Conservation (phyloP, 108 stramenopile species). For the Stephanodiscus minutulus region DNA sequence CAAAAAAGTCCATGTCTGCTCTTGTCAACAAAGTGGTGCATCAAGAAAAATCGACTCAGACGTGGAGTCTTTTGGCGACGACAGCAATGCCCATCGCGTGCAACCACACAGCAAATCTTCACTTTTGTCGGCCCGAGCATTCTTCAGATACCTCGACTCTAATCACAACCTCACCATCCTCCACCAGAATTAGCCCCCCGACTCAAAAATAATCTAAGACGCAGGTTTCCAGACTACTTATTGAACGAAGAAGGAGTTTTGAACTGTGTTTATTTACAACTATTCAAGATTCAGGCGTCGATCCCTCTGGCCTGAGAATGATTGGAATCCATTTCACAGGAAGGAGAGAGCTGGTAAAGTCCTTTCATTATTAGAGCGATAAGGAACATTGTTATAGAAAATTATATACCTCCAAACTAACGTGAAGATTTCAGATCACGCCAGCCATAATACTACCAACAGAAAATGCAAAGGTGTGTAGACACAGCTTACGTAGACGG, state of each 20-base stretch:
- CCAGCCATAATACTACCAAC: conserved; percentile 50
- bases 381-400: background rate
- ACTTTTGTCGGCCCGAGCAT: conserved; percentile 33
- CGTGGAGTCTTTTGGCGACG: conserved; percentile 1
- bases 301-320: conserved; percentile 8
- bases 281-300: conserved; percentile 2
- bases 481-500: conserved; percentile 52
- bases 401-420: background rate
- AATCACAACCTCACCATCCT: conserved; percentile 31
- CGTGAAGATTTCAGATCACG: background rate
- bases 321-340: conserved; percentile 10
- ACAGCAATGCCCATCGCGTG: conserved; percentile 13
- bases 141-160: conserved; percentile 39
- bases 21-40: background rate
- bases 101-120: conserved; percentile 39
- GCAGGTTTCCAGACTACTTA: background rate
- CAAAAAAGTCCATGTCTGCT: background rate
- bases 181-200: background rate
- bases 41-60: background rate
- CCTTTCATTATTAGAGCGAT: background rate
- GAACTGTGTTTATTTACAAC: background rate
- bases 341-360: background rate
- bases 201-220: background rate
- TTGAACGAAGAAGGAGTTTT: background rate
- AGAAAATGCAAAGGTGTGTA: conserved; percentile 73